Evolutionary conservation across 345 rosid genomes (phyloP), one percentile per base, ranked within the genome.

Genomic region (Combretum micranthum): DNA sequence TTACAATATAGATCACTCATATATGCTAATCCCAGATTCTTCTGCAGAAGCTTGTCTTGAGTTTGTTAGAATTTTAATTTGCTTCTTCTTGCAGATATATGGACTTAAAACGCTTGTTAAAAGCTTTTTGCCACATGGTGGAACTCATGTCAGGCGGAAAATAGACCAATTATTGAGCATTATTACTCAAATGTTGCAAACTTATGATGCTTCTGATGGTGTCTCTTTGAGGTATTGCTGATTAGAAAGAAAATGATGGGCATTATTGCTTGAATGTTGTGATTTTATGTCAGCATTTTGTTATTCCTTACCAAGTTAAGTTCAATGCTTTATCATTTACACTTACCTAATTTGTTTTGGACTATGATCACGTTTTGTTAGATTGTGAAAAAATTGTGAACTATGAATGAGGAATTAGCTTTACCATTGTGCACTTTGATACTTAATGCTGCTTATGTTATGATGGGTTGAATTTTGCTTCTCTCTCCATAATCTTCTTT

Each of bases 81-180:
- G 55, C 25, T 63, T 59, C 49, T 53, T 52, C 60, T 58, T 67
- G 75, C 88, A 92, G 96, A 80, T 84, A 64, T 86, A 79, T 80
- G 95, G 86, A 61, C 82, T 92, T 52, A 92, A 86, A 72, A 68
- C 83, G 52, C 84, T 92, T 55, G 93, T 83, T 60, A 88, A 72
- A 77, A 81, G 95, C 64, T 88, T 88, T 77, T 72, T 86, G 81
- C 87, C 93, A 42, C 77, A 74, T 70, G 75, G 45, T 60, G 84
- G 90, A 55, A 65, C 75, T 70, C 76, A 57, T 26, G 72, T 79
- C 67, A 70, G 62, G 54, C 53, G 77, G 64, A 70, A 79, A 64
- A 80, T 86, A 47, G 64, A 72, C 67, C 77, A 68, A 42, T 69
- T 92, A 69, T 55, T 88, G 62, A 68, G 55, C 23, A 15, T 76